Conservation (phyloP, 345 rosid genomes). For the Eucalyptus pauciflora region DNA sequence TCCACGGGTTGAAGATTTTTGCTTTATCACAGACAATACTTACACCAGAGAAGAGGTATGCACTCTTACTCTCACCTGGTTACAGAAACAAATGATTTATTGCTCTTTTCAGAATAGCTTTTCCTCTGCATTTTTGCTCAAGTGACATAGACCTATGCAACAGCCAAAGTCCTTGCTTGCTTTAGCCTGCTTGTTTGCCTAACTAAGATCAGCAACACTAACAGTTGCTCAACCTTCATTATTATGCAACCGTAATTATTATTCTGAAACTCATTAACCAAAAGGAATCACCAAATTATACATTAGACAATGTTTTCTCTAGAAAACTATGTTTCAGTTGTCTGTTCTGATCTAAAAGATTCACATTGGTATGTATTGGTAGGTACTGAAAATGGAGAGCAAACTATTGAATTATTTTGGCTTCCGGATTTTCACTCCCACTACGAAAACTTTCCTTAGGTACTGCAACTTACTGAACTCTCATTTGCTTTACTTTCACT, state of each 20-base stretch:
- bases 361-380: neutral
- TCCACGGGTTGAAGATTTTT: conserved; percentile 79
- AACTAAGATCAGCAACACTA: neutral
- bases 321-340: neutral
- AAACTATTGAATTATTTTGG: conserved; percentile 54
- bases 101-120: neutral
- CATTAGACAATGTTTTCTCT: neutral
- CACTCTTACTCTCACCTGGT: neutral
- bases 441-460: conserved; percentile 87
- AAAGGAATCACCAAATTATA: neutral
- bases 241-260: neutral
- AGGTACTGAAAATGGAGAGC: conserved; percentile 75
- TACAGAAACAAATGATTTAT: neutral
- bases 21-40: conserved; percentile 89
- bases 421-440: conserved; percentile 62
- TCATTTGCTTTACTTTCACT: neutral
- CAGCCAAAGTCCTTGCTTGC: neutral
- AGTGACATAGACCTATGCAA: neutral
- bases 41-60: conserved; percentile 62
- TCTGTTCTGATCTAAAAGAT: neutral
- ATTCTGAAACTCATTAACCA: neutral
- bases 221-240: neutral
- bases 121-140: neutral
- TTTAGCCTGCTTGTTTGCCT: neutral
- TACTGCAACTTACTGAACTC: neutral